Conservation (phyloP, 768 basidiomycete species). For the Suillus lakei region DNA sequence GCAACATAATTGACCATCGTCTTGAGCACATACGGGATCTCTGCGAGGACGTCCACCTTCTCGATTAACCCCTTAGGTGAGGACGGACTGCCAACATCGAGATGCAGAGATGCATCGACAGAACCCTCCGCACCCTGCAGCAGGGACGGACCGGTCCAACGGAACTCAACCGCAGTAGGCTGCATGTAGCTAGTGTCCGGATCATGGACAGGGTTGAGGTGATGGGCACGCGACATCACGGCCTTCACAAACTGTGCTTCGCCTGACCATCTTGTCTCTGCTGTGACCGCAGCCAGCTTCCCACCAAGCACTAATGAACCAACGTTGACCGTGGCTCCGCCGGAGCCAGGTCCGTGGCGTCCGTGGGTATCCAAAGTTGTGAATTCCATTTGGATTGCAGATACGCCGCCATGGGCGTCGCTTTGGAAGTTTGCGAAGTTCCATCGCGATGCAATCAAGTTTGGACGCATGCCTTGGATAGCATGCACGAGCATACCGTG, state of each 20-base stretch:
- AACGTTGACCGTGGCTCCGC: slow-evolving; percentile 83
- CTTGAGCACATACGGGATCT: slow-evolving; percentile 92
- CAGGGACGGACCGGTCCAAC: slow-evolving; percentile 79
- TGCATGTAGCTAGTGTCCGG: slow-evolving; percentile 80
- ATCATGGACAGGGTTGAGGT: slow-evolving; percentile 66
- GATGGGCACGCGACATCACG: slow-evolving; percentile 68
- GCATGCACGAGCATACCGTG: slow-evolving; percentile 92
- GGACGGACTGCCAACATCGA: slow-evolving; percentile 61
- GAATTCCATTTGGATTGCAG: slow-evolving; percentile 96
- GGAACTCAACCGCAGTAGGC: slow-evolving; percentile 70
- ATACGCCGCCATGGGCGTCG: slow-evolving; percentile 68
- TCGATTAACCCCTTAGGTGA: slow-evolving; percentile 80
- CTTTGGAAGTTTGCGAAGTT: slow-evolving; percentile 95
- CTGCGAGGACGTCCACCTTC: slow-evolving; percentile 94
- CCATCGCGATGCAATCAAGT: slow-evolving; percentile 91
- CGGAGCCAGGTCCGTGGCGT: slow-evolving; percentile 77
- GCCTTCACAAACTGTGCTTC: slow-evolving; percentile 52
- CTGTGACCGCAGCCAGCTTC: slow-evolving; percentile 76
- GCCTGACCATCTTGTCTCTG: slow-evolving; percentile 78
- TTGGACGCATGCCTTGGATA: slow-evolving; percentile 97
- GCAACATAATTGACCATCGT: slow-evolving; percentile 93
- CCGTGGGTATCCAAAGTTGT: slow-evolving; percentile 84
- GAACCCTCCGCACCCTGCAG: slow-evolving; percentile 53
- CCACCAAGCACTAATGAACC: slow-evolving; percentile 84
- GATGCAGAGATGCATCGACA: slow-evolving; percentile 58